Base-by-base conservation (phyloP, 176 grass and related monocot species). In the Panicum miliaceum region DNA sequence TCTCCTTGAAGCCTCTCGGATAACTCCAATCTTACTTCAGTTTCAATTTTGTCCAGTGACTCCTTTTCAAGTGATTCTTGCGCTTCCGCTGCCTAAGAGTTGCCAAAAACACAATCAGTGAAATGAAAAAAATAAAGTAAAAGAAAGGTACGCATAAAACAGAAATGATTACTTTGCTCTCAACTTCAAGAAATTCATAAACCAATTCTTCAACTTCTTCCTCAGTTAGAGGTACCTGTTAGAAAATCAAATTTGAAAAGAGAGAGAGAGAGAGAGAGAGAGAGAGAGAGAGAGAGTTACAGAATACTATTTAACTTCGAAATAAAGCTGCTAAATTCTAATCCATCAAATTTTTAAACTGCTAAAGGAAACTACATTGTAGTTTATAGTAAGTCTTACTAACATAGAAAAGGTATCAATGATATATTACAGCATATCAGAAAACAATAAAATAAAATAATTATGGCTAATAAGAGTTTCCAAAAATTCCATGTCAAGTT, bases 51-150 rank as follows among this genome's bases (percentile, higher is more conserved):
- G 26, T 92, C 89, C 84, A 98, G 85, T 6, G 93, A 91, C 64
- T 98, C 96, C 74, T 92, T 95, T 88, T 98, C 96, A 75, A 98
- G 96, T 81, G 96, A 92, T 86, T 98, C 96, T 94, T 98, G 96
- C 2, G 96, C 96, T 76, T 98, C 82, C 80, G 96, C 91, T 73
- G 96, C 96, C 96, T 98, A 92, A 78, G 23, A 68, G 27, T 83
- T 26, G 13, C 71, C 77, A 72, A 38, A 85, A 90, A 81, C 10
- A 72, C 9, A 58, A 76, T 81, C 79, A 77, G 72, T 45, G 50
- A 89, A 56, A 51, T 40, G 53, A 57, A 57, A 0, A 59, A 58
- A 54, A 51, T 53, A 73, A 86, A n/a, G 64, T 38, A 88, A 58
- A 87, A 72, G 23, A 59, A 45, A 63, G 60, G 43, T 81, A 72